Percentiles rank a stretch among this genome's conserved stretches.
Evolutionary conservation across 78 protist genomes (phyloP).

Genomic region (Dictyostelium firmibasis): DNA sequence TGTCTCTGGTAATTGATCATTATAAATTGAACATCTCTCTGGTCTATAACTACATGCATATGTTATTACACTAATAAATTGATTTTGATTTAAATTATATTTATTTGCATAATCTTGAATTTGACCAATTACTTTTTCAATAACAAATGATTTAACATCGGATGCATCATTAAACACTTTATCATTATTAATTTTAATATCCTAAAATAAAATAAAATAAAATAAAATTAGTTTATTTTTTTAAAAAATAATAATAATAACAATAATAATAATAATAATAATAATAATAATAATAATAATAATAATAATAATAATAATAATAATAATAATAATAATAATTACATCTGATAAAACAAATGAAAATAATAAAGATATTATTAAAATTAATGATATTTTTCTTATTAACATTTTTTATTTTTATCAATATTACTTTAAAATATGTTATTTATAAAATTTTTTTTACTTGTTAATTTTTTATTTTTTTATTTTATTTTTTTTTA

Average conservation of each 20-base stretch:
- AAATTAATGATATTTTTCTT: not conserved
- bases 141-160: not conserved
- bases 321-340: too few species aligned
- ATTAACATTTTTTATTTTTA: not conserved
- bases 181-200: not conserved
- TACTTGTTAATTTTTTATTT: too few species aligned
- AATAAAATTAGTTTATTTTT: too few species aligned
- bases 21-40: not conserved
- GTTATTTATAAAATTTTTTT: too few species aligned
- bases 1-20: not conserved
- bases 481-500: too few species aligned
- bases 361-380: not conserved
- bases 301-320: too few species aligned
- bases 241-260: not conserved
- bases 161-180: not conserved
- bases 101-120: not conserved
- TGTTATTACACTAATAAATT: not conserved
- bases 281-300: too few species aligned
- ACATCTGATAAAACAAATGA: not conserved
- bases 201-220: not conserved
- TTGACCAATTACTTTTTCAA: not conserved
- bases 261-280: not conserved
- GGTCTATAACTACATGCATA: conserved; percentile 9
- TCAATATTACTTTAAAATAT: too few species aligned
- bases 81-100: conserved; percentile 10